Conservation (phyloP, 1,139 yeast species). For the Lodderomyces metapsilosis region DNA sequence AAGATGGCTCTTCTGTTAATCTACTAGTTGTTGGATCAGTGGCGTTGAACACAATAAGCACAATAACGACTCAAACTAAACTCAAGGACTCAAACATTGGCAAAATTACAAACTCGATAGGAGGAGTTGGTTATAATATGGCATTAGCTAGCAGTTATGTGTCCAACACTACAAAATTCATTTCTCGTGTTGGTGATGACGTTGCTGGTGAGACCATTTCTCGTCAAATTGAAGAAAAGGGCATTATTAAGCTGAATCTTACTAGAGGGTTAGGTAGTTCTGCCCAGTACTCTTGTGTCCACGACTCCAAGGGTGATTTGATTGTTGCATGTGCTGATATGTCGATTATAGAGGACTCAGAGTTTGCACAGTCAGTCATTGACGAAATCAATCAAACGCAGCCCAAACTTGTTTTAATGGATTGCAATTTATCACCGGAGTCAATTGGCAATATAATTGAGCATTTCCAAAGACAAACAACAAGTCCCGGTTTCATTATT, state of each 20-base stretch:
- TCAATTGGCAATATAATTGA: slow-evolving; percentile 27
- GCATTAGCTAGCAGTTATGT: slow-evolving; percentile 50
- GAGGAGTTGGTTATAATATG: slow-evolving; percentile 85
- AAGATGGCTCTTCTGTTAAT: slow-evolving; percentile 8
- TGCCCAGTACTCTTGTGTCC: slow-evolving; percentile 74
- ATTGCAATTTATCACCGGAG: slow-evolving; percentile 60
- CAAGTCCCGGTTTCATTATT: slow-evolving; percentile 28
- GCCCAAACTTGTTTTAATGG: slow-evolving; percentile 56
- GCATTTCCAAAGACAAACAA: slow-evolving; percentile 3
- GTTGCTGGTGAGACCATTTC: slow-evolving; percentile 45
- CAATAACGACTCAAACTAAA: slow-evolving; percentile 26
- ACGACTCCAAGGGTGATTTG: slow-evolving; percentile 59
- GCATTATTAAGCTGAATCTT: slow-evolving; percentile 15
- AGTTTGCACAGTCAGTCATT: slow-evolving; percentile 40
- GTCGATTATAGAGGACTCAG: slow-evolving; percentile 54
- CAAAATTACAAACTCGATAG: slow-evolving; percentile 52
- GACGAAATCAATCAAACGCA: slow-evolving; percentile 26
- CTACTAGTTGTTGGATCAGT: slow-evolving; percentile 68
- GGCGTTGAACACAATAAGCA: slow-evolving; percentile 70
- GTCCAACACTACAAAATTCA: slow-evolving; percentile 34
- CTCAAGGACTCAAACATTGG: slow-evolving; percentile 78
- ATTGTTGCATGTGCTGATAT: slow-evolving; percentile 83
- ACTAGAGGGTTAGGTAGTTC: slow-evolving; percentile 45
- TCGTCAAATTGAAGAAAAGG: slow-evolving; percentile 22
- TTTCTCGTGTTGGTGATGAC: slow-evolving; percentile 64